These are phyloP conservation scores for Telfairia occidentalis DNA, from an alignment of 331 rosid species.

Conservation along the genomic window DNA sequence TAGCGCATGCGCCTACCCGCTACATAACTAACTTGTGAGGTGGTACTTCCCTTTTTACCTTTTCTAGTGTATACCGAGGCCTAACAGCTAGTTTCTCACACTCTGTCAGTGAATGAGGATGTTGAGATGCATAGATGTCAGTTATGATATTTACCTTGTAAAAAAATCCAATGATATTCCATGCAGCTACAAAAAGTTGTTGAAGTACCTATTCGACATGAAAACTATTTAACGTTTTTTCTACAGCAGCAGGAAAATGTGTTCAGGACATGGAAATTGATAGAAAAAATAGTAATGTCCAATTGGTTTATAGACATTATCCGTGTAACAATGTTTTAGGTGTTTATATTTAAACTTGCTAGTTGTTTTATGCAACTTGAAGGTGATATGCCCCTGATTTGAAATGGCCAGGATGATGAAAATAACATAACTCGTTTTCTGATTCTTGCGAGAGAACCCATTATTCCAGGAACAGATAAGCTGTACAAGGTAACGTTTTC, in stretches of 20 bases:
- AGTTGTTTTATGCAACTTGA: conserved; percentile 7
- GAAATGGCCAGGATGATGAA: conserved; percentile 49
- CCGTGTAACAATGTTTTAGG: background rate
- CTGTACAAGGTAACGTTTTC: conserved; percentile 42
- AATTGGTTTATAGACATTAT: background rate
- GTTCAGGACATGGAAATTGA: background rate
- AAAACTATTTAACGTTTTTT: background rate
- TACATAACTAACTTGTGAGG: background rate
- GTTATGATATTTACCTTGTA: background rate
- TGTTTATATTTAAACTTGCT: background rate
- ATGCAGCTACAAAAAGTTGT: background rate
- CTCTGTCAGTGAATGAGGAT: background rate
- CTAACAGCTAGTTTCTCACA: background rate
- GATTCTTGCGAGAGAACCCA: conserved; percentile 79
- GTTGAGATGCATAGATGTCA: background rate
- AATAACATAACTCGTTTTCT: conserved; percentile 72
- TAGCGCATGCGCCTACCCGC: background rate
- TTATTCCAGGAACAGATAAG: conserved; percentile 53
- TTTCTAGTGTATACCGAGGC: background rate
- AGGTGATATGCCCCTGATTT: conserved; percentile 20
- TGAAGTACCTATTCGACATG: background rate
- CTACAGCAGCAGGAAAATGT: background rate
- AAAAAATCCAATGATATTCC: background rate
- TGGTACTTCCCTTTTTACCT: background rate
- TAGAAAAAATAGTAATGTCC: background rate